Evolutionary conservation across 768 basidiomycete species (phyloP).

Genomic region (Phanerodontia chrysosporium): DNA sequence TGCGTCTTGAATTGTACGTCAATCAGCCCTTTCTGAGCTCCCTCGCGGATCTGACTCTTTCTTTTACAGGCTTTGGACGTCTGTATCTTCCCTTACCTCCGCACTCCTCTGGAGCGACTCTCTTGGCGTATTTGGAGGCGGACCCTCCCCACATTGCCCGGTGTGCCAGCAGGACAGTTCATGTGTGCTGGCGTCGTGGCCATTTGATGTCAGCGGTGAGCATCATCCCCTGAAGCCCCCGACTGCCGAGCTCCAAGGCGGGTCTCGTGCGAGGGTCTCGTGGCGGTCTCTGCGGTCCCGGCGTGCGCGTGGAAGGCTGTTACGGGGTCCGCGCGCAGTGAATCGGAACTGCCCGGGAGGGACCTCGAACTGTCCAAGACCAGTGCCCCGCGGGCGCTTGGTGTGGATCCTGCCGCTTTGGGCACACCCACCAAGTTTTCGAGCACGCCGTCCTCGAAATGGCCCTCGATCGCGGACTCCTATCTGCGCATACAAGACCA

Average conservation of each 20-base stretch:
- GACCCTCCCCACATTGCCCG: not conserved
- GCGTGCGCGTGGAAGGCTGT: not conserved
- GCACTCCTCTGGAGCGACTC: not conserved
- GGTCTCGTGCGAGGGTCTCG: conserved; percentile 7
- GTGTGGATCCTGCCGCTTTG: conserved; percentile 7
- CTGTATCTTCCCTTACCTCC: no score
- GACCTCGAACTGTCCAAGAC: conserved; percentile 4
- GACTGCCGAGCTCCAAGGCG: not conserved
- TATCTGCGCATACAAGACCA: conserved; percentile 13
- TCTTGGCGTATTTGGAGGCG: not conserved
- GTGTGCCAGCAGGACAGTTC: no score
- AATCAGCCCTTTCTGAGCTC: not conserved
- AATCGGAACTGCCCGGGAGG: conserved; percentile 6
- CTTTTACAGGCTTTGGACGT: not conserved
- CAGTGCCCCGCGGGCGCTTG: not conserved
- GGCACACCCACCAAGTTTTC: conserved; percentile 9
- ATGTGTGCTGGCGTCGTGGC: not conserved
- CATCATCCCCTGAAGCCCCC: no score
- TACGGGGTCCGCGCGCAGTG: not conserved
- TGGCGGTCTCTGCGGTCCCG: not conserved
- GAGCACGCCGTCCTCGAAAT: conserved; percentile 10
- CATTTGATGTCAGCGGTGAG: conserved; percentile 4
- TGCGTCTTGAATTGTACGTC: not conserved
- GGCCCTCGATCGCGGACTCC: conserved; percentile 9
- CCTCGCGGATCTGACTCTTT: not conserved